These are phyloP conservation scores for Pelargonium nanum DNA, from an alignment of 345 rosid genomes.

Conservation along the genomic window DNA sequence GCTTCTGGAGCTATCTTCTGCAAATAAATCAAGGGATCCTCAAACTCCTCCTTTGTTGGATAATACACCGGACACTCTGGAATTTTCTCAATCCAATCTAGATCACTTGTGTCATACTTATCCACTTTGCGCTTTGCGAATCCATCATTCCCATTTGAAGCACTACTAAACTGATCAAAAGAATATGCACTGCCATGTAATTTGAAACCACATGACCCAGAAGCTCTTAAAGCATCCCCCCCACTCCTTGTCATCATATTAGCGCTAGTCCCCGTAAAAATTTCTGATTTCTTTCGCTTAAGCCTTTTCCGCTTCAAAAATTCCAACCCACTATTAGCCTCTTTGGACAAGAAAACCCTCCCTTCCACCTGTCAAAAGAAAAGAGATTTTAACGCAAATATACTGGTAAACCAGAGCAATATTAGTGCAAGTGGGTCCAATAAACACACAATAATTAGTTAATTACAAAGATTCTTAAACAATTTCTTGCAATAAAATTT, in stretches of 20 bases:
- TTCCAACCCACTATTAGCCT: conserved; percentile 62
- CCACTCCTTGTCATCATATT: conserved; percentile 65
- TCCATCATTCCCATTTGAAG: conserved; percentile 32
- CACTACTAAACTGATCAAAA: conserved; percentile 22
- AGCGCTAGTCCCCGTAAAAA: conserved; percentile 27
- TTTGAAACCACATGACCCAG: conserved; percentile 76
- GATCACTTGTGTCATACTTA: conserved; percentile 57
- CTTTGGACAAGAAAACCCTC: conserved; percentile 61
- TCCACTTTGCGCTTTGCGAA: conserved; percentile 58
- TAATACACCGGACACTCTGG: conserved; percentile 89
- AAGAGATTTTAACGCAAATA: not conserved
- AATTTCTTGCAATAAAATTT: not conserved
- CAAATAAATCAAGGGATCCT: conserved; percentile 84
- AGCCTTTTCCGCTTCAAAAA: conserved; percentile 77
- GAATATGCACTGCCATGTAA: conserved; percentile 38
- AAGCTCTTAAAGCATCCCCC: conserved; percentile 69
- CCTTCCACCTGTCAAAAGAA: conserved; percentile 76
- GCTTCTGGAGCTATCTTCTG: conserved; percentile 93
- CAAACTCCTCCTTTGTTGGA: conserved; percentile 94
- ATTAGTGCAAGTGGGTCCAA: no score
- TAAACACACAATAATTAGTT: no score
- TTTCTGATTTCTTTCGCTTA: conserved; percentile 55
- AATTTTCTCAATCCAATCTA: conserved; percentile 81
- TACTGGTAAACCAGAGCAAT: not conserved
- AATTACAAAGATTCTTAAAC: no score